Conservation (phyloP, 2,329 filamentous ascomycete species). For the Colletotrichum sp. region DNA sequence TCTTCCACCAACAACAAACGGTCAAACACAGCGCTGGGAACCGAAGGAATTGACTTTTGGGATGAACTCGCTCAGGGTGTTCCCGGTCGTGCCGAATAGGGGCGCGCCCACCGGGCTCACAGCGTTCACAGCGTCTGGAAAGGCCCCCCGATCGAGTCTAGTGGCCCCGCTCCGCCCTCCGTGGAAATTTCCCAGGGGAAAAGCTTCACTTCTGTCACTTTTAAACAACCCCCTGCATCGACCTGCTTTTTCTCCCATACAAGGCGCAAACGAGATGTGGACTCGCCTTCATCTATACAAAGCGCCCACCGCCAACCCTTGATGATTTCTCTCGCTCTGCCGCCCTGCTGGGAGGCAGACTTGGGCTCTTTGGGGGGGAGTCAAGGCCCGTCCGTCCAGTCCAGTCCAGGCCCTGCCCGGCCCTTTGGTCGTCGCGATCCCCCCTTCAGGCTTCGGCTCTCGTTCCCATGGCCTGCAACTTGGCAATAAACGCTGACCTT, state of each 20-base stretch:
- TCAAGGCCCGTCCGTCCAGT: neutral
- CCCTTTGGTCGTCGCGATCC: neutral
- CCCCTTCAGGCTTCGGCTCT: neutral
- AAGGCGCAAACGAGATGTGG: conserved; percentile 18
- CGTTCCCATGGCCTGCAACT: neutral
- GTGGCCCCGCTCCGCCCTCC: conserved; percentile 5
- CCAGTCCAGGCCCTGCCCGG: neutral
- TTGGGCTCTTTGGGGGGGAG: neutral
- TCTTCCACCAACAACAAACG: neutral
- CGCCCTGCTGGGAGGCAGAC: neutral
- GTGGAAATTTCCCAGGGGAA: conserved; percentile 17
- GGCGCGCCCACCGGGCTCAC: neutral
- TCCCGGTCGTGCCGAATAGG: conserved; percentile 17
- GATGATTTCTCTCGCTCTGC: neutral
- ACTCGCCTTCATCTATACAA: conserved; percentile 7
- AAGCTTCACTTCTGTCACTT: neutral
- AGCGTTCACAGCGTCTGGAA: neutral
- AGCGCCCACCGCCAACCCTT: conserved; percentile 5
- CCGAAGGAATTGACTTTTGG: neutral
- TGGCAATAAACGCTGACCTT: neutral
- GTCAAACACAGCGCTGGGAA: neutral
- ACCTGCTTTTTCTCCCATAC: conserved; percentile 13
- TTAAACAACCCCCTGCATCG: neutral
- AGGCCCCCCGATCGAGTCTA: neutral
- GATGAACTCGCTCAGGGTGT: neutral